phyloP scores from a whole-genome alignment of 805 yeast genomes.

The Teunomyces stri region DNA sequence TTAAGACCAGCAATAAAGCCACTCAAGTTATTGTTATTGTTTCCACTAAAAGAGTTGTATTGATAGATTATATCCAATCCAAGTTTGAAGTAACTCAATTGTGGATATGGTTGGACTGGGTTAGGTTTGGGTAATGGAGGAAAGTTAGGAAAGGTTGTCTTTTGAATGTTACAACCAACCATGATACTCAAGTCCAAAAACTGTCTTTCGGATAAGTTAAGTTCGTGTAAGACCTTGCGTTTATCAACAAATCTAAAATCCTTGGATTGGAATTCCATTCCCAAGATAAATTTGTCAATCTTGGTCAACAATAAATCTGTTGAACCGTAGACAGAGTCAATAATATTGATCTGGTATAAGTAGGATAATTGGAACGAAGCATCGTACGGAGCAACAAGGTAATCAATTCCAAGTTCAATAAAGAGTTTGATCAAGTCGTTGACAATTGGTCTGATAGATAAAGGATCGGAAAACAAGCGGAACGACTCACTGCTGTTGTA shows the following conservation, averaged over 20 bases:
- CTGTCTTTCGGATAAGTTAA: conserved; percentile 60
- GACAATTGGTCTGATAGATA: conserved; percentile 49
- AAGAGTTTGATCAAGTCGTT: conserved; percentile 59
- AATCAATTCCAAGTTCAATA: conserved; percentile 55
- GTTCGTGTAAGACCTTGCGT: conserved; percentile 54
- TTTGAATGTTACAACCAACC: conserved; percentile 77
- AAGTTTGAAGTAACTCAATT: conserved; percentile 38
- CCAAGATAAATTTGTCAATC: conserved; percentile 68
- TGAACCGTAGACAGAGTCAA: conserved; percentile 82
- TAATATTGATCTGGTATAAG: conserved; percentile 50
- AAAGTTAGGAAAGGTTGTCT: conserved; percentile 53
- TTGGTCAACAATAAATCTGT: conserved; percentile 69
- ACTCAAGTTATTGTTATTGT: conserved; percentile 30
- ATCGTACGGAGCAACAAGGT: conserved; percentile 76
- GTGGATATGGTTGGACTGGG: conserved; percentile 39
- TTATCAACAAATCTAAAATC: conserved; percentile 69
- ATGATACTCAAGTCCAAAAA: conserved; percentile 74
- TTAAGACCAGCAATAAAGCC: conserved; percentile 48
- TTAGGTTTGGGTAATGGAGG: conserved; percentile 45
- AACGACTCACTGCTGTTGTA: conserved; percentile 43
- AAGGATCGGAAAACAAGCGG: conserved; percentile 49
- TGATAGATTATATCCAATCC: conserved; percentile 40
- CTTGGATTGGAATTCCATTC: conserved; percentile 63
- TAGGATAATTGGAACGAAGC: conserved; percentile 81
- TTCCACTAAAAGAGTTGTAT: conserved; percentile 26